Evolutionary conservation across 2,329 filamentous ascomycete genomes (phyloP).

Genomic region (Talaromyces amestolkiae): DNA sequence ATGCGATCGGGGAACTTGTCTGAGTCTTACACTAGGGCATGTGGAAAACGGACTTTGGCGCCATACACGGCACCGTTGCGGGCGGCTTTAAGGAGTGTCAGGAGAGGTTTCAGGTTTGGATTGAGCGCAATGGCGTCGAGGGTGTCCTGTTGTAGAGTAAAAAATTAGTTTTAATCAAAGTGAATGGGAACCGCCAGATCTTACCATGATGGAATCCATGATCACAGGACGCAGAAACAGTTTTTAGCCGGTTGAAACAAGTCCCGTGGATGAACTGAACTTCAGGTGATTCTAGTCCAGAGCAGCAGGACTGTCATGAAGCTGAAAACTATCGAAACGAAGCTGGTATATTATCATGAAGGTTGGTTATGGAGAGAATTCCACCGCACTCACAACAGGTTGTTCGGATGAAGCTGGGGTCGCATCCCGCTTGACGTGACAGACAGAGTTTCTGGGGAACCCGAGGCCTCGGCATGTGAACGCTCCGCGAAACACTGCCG

Average conservation of each 20-base stretch:
- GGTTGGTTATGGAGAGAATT: background rate
- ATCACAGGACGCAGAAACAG: background rate
- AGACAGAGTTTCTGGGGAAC: conserved; percentile 11
- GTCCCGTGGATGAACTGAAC: background rate
- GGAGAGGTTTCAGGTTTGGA: conserved; percentile 77
- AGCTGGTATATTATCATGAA: background rate
- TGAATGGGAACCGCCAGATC: background rate
- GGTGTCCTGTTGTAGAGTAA: conserved; percentile 51
- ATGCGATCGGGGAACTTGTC: background rate
- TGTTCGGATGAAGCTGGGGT: conserved; percentile 5
- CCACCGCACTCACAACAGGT: background rate
- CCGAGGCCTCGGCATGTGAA: conserved; percentile 19
- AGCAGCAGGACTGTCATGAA: background rate
- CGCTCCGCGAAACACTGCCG: background rate
- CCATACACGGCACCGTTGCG: conserved; percentile 98
- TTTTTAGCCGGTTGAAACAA: background rate
- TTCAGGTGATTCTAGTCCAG: background rate
- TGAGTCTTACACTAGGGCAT: conserved; percentile 73
- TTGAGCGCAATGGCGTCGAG: conserved; percentile 77
- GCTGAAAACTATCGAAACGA: background rate
- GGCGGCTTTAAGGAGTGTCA: conserved; percentile 85
- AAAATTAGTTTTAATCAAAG: background rate
- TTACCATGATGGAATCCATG: conserved; percentile 19
- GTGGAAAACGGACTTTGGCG: conserved; percentile 94
- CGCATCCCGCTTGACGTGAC: background rate